These are phyloP conservation scores for Apostasia ramifera DNA, from an alignment of 106 monocot species.

Conservation along the genomic window DNA sequence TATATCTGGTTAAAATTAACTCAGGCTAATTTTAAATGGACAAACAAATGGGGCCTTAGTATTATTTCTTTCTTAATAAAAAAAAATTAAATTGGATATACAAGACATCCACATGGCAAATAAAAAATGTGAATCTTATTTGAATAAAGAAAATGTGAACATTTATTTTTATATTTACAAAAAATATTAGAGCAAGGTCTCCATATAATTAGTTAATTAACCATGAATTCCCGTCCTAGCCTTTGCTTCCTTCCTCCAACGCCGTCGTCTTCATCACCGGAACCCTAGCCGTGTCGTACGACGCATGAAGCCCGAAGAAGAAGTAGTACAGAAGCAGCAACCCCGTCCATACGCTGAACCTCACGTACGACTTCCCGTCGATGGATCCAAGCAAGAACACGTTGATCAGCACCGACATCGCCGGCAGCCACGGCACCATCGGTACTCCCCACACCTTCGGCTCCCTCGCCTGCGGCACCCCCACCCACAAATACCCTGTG, in stretches of 20 bases:
- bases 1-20: too few relatives aligned
- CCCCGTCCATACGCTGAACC: conserved; percentile 12
- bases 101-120: too few relatives aligned
- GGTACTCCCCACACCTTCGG: conserved; percentile 13
- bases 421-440: conserved; percentile 14
- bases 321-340: conserved; percentile 10
- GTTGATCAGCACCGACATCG: conserved; percentile 11
- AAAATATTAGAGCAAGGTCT: too few relatives aligned
- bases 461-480: conserved; percentile 13
- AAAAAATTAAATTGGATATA: too few relatives aligned
- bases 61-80: too few relatives aligned
- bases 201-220: too few relatives aligned
- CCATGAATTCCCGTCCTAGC: too few relatives aligned
- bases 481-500: not conserved
- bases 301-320: conserved; percentile 14
- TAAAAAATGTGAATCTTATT: too few relatives aligned
- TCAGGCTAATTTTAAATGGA: too few relatives aligned
- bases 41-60: too few relatives aligned
- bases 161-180: too few relatives aligned
- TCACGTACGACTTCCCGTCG: conserved; percentile 8
- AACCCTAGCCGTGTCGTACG: conserved; percentile 7
- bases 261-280: not conserved
- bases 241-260: not conserved
- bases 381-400: conserved; percentile 14
- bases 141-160: too few relatives aligned